These are phyloP conservation scores for Daldinia vernicosa DNA, from an alignment of 495 filamentous ascomycete species.

Conservation along the genomic window DNA sequence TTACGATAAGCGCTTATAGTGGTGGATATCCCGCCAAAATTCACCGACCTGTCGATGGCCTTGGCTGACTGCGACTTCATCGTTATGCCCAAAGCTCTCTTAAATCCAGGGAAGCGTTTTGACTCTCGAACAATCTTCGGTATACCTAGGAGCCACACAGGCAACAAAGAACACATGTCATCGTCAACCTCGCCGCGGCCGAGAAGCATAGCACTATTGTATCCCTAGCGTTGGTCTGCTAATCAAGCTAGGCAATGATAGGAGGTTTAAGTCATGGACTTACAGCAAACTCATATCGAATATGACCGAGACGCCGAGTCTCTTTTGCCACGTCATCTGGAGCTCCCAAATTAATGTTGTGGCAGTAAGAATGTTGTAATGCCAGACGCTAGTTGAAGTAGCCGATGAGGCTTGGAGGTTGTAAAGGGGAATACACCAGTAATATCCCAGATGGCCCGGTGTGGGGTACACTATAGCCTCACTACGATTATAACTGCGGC, in stretches of 20 bases:
- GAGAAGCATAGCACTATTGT: not conserved
- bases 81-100: not conserved
- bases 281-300: not conserved
- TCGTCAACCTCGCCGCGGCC: not conserved
- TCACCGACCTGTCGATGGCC: not conserved
- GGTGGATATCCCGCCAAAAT: not conserved
- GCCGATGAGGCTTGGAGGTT: not conserved
- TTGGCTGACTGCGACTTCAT: not conserved
- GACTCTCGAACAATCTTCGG: slow-evolving; percentile 1
- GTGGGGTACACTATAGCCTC: not conserved
- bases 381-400: not conserved
- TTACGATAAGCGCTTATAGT: slow-evolving; percentile 3
- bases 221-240: not conserved
- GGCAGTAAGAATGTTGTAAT: not conserved
- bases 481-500: not conserved
- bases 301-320: not conserved
- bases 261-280: not conserved
- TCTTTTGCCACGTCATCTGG: not conserved
- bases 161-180: not conserved
- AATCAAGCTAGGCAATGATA: not conserved
- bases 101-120: not conserved
- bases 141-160: not conserved
- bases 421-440: not conserved
- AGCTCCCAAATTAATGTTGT: not conserved
- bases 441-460: not conserved